A percentile compares a stretch with the other conserved stretches of the same genome.
phyloP scores from a whole-genome alignment of 2,329 filamentous ascomycete species.

The Coleophoma crateriformis region DNA sequence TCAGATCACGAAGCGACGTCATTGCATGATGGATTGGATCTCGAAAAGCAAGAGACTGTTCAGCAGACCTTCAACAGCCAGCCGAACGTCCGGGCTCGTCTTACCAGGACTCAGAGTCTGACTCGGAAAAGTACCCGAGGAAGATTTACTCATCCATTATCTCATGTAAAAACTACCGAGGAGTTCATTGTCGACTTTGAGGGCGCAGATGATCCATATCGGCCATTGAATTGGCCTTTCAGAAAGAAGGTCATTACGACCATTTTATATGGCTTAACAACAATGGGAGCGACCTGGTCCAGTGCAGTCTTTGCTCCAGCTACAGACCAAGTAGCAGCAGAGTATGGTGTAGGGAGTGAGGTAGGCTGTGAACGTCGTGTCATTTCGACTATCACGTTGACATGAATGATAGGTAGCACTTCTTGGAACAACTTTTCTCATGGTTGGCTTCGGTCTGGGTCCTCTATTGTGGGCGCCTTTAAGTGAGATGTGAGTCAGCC shows the following conservation, averaged over 20 bases:
- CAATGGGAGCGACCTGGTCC: slow-evolving; percentile 18
- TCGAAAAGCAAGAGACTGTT: slow-evolving; percentile 3
- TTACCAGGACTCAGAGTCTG: slow-evolving; percentile 14
- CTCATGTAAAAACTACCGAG: slow-evolving; percentile 31
- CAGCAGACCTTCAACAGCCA: background rate
- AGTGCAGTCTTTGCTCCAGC: slow-evolving; percentile 18
- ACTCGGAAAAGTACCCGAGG: slow-evolving; percentile 6
- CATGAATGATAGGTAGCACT: slow-evolving; percentile 19
- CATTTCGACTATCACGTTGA: too few relatives aligned
- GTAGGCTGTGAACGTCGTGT: slow-evolving; percentile 26
- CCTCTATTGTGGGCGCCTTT: slow-evolving; percentile 61
- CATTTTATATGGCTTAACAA: slow-evolving; percentile 47
- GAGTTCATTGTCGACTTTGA: slow-evolving; percentile 65
- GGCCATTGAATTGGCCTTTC: slow-evolving; percentile 65
- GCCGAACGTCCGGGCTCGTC: background rate
- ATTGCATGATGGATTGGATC: slow-evolving; percentile 3
- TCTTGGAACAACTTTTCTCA: slow-evolving; percentile 40
- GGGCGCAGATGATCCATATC: slow-evolving; percentile 64
- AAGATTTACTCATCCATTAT: slow-evolving; percentile 17
- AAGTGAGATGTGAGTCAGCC: slow-evolving; percentile 44
- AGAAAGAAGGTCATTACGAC: slow-evolving; percentile 66
- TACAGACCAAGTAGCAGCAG: slow-evolving; percentile 25
- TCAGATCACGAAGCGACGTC: background rate
- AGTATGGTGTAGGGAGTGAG: slow-evolving; percentile 38
- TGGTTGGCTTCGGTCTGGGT: slow-evolving; percentile 48